Evolutionary conservation across 768 basidiomycete species (phyloP).

Genomic region (Termitomyces titanicus): DNA sequence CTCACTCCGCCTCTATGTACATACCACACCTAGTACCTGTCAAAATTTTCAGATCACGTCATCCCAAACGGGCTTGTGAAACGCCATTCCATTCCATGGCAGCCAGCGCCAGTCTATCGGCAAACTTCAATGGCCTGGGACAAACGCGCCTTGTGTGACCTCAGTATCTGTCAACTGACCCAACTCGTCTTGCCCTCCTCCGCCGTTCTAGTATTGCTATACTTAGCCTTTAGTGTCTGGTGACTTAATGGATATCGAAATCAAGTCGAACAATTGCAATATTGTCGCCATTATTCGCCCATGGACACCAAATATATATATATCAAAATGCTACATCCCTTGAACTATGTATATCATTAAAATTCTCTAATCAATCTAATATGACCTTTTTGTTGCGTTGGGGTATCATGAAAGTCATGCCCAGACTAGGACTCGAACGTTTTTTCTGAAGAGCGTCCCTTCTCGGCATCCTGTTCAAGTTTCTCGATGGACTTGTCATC

Average conservation of each 20-base stretch:
- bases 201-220: not conserved
- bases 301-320: not conserved
- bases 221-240: not conserved
- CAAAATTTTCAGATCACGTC: not conserved
- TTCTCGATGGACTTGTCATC: slow-evolving; percentile 25
- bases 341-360: too few relatives aligned
- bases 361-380: not conserved
- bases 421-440: slow-evolving; percentile 6
- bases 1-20: not conserved
- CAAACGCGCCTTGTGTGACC: not conserved
- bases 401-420: not conserved
- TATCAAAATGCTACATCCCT: not conserved
- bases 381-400: not conserved
- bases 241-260: not conserved
- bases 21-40: not conserved
- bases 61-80: too few relatives aligned
- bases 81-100: not conserved
- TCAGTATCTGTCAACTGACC: slow-evolving; percentile 10
- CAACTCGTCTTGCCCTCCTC: not conserved
- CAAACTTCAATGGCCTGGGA: too few relatives aligned
- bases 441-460: slow-evolving; percentile 15
- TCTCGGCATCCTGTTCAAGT: slow-evolving; percentile 10
- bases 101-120: not conserved
- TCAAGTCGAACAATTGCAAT: not conserved
- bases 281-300: not conserved